Base-by-base conservation (phyloP, 2,329 filamentous ascomycete species). In the Cercospora janseana region DNA sequence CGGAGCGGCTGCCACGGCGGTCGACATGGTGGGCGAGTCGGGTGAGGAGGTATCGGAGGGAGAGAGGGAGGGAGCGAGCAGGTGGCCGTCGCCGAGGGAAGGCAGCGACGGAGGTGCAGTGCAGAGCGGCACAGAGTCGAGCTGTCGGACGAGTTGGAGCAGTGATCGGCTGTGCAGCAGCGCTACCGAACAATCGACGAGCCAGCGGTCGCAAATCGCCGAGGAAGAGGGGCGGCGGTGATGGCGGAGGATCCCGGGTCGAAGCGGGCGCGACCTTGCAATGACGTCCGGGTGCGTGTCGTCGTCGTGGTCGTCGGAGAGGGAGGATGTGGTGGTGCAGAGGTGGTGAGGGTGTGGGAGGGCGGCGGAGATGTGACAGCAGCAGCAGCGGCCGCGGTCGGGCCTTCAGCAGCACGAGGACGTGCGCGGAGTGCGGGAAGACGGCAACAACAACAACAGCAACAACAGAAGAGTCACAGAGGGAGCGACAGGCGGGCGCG, bases 1-100 rank as follows among this genome's bases (percentile, higher is more conserved):
- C 60, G 72, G 65, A 46, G 69, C 68, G 56, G 72, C 35, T 49
- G 50, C 73, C 65, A 75, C 66, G 55, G 70, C 70, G 60, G 73
- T 73, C 52, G 72, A 73, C 73, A 76, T 76, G 64, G 62, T 65
- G 55, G 40, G n/a, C 37, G 47, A 24, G 50, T 34, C 23, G 31
- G 40, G 21, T n/a, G n/a, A n/a, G n/a, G n/a, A n/a, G n/a, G n/a
- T n/a, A n/a, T n/a, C n/a, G n/a, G n/a, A 31, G 21, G 21, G 9
- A 38, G 46, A 15, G 31, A 24, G 40, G 27, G 20, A 45, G 20
- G 47, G 29, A 23, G 37, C 29, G 28, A 51, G 46, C 52, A 43
- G 34, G 41, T 24, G 35, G 49, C 31, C 40, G 15, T 20, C 40
- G 29, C 42, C 41, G 15, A 42, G 49, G 23, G 48, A 32, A 43